These are phyloP conservation scores for Monosporozyma aquatica DNA, from an alignment of 805 yeast species.

Conservation along the genomic window DNA sequence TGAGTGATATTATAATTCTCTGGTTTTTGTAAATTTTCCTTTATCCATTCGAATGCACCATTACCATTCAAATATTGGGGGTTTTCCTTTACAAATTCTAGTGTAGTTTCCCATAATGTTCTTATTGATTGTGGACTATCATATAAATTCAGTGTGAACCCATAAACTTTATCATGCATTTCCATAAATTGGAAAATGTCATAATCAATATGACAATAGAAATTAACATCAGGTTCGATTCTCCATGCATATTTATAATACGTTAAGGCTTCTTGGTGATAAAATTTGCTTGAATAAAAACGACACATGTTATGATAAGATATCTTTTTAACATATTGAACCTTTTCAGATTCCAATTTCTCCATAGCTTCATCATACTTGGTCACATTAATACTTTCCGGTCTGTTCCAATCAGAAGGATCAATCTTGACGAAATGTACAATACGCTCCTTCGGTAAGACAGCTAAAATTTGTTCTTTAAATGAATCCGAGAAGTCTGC, in stretches of 20 bases:
- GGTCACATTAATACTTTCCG: constrained; percentile 42
- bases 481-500: constrained; percentile 52
- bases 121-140: constrained; percentile 65
- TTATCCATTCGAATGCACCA: constrained; percentile 55
- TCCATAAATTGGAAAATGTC: constrained; percentile 76
- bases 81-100: constrained; percentile 49
- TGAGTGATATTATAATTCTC: constrained; percentile 33
- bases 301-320: constrained; percentile 59
- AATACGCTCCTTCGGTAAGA: constrained; percentile 35
- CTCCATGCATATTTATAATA: constrained; percentile 86
- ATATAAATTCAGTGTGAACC: constrained; percentile 64
- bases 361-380: constrained; percentile 36
- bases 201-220: constrained; percentile 67
- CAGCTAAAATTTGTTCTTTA: constrained; percentile 35
- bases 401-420: constrained; percentile 49
- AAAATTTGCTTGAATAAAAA: constrained; percentile 77
- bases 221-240: constrained; percentile 74
- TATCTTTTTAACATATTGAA: constrained; percentile 49
- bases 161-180: constrained; percentile 62
- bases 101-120: constrained; percentile 66
- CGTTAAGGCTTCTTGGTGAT: constrained; percentile 54
- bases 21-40: constrained; percentile 48
- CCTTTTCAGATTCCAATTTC: constrained; percentile 33
- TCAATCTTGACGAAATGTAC: constrained; percentile 39
- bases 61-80: constrained; percentile 47